These are phyloP conservation scores for Backusella mclennaniae DNA, from an alignment of 192 early-diverging fungal species.

Conservation along the genomic window DNA sequence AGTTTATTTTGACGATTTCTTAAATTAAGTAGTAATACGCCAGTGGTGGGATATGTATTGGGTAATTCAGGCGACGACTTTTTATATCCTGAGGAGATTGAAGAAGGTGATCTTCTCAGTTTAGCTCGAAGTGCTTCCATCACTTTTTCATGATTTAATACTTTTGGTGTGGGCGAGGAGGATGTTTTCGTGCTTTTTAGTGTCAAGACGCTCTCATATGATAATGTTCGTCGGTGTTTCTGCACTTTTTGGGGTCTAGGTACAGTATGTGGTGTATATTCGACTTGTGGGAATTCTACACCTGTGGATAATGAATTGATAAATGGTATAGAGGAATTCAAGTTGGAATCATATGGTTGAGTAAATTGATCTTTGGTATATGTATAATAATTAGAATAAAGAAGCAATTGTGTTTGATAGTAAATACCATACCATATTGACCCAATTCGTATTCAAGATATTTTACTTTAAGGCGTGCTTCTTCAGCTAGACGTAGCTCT, in stretches of 20 bases:
- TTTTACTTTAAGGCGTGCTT: conserved; percentile 2
- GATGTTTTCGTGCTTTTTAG: neutral
- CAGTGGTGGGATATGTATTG: conserved; percentile 10
- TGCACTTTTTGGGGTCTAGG: neutral
- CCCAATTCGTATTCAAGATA: neutral
- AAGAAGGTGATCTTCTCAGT: neutral
- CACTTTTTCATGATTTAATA: conserved; percentile 5
- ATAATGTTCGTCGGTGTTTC: conserved; percentile 5
- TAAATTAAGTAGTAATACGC: conserved; percentile 8
- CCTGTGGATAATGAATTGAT: neutral
- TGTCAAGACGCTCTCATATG: conserved; percentile 7
- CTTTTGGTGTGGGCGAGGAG: neutral
- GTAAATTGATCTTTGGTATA: neutral
- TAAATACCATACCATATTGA: neutral
- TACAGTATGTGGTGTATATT: neutral
- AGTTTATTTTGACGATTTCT: neutral
- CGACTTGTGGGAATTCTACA: neutral
- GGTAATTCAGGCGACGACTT: conserved; percentile 8
- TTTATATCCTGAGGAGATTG: no score
- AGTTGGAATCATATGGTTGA: neutral
- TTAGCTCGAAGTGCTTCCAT: conserved; percentile 20
- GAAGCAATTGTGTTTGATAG: neutral
- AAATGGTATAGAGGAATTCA: neutral
- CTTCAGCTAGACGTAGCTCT: conserved; percentile 5
- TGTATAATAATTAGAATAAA: neutral